Percentiles rank a stretch among this genome's conserved stretches.
Conservation (phyloP, 176 grass and related monocot genomes). For the Avena sativa region DNA sequence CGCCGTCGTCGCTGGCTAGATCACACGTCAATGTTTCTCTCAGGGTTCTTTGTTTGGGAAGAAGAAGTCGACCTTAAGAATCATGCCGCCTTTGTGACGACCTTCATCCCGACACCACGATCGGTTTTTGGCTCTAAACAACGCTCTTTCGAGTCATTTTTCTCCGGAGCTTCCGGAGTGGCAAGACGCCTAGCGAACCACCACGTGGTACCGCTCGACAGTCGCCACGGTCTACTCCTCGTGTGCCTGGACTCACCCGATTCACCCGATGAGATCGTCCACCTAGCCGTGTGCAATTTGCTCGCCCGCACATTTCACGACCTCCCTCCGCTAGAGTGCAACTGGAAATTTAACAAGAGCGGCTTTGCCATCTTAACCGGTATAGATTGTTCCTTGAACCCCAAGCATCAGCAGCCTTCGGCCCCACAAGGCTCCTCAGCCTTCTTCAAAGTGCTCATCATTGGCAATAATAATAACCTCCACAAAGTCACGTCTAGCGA, state of each 20-base stretch:
- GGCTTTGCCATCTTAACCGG: neutral
- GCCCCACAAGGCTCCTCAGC: neutral
- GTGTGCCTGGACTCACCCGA: neutral
- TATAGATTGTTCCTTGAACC: neutral
- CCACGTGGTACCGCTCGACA: neutral
- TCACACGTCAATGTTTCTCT: neutral
- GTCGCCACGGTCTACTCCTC: neutral
- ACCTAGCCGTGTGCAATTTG: neutral
- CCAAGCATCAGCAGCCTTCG: neutral
- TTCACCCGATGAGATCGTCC: neutral
- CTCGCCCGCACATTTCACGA: neutral
- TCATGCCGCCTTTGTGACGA: too few relatives aligned
- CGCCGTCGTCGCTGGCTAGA: neutral
- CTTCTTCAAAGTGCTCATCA: neutral
- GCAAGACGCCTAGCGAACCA: too few relatives aligned
- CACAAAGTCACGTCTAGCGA: neutral
- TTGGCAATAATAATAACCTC: neutral
- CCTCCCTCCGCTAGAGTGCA: neutral
- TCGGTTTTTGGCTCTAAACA: neutral
- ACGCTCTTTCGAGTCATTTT: neutral
- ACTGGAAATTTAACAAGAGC: neutral
- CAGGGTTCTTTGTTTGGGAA: neutral
- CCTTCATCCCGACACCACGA: neutral
- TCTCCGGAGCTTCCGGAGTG: neutral
- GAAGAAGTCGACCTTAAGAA: neutral